A percentile compares a stretch with the other conserved stretches of the same genome.
Evolutionary conservation across 2,329 filamentous ascomycete genomes (phyloP).

Genomic region (Grosmannia huntii): DNA sequence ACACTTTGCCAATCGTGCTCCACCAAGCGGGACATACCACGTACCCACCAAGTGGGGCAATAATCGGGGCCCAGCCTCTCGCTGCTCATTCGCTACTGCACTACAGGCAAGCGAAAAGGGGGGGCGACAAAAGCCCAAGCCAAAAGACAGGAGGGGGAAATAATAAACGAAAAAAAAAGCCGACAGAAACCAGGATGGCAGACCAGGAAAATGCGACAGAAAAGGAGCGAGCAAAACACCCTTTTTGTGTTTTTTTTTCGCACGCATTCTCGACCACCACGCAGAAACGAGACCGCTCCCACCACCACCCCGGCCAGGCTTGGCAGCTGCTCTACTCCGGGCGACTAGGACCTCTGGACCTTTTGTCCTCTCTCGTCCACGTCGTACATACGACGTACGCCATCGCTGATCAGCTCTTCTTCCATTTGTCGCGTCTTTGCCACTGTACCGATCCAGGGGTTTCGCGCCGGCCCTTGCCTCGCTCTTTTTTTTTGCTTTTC

Average conservation of each 20-base stretch:
- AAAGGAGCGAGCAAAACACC: slow-evolving; percentile 1
- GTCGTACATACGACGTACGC: too few relatives aligned
- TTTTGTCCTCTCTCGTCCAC: too few relatives aligned
- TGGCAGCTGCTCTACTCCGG: too few relatives aligned
- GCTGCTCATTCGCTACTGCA: not conserved
- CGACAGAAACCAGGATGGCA: not conserved
- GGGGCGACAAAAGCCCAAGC: not conserved
- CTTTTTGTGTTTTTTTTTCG: not conserved
- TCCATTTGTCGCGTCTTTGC: not conserved
- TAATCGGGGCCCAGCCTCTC: not conserved
- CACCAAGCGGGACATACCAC: not conserved
- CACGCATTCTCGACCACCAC: not conserved
- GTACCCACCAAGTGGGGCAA: not conserved
- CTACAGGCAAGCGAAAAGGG: not conserved
- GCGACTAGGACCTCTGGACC: too few relatives aligned
- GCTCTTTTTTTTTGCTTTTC: not conserved
- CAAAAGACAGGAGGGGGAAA: not conserved
- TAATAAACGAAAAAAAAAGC: not conserved
- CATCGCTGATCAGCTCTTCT: not conserved
- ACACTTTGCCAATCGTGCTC: not conserved
- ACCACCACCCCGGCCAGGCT: not conserved
- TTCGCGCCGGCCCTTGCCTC: slow-evolving; percentile 3
- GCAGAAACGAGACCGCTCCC: not conserved
- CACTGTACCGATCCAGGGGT: not conserved
- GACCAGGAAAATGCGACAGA: slow-evolving; percentile 23